phyloP scores from a whole-genome alignment of 108 stramenopile species.

The Nannochloropsis salina region DNA sequence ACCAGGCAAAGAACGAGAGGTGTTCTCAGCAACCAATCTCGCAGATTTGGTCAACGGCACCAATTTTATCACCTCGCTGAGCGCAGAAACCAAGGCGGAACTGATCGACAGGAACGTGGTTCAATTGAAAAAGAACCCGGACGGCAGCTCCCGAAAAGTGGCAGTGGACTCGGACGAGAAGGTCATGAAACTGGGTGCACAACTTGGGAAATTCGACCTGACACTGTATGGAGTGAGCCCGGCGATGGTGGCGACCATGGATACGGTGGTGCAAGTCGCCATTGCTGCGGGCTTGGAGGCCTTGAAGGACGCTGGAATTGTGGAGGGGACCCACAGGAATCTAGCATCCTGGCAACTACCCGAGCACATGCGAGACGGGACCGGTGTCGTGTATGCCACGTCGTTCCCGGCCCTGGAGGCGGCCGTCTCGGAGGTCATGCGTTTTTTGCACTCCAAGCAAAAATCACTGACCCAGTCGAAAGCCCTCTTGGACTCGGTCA shows the following conservation, averaged over 20 bases:
- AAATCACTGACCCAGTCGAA: conserved; percentile 61
- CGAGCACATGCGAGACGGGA: conserved; percentile 76
- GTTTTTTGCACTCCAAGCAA: conserved; percentile 66
- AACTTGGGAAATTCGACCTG: conserved; percentile 71
- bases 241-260: conserved; percentile 88
- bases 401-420: conserved; percentile 94
- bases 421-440: conserved; percentile 87
- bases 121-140: conserved; percentile 64
- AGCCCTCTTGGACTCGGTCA: conserved; percentile 66
- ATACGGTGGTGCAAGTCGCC: conserved; percentile 85
- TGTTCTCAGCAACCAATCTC: conserved; percentile 69
- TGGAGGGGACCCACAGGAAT: conserved; percentile 67
- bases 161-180: conserved; percentile 57
- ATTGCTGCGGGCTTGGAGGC: conserved; percentile 92
- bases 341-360: conserved; percentile 77
- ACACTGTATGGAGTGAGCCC: conserved; percentile 73
- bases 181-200: conserved; percentile 63
- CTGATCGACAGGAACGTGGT: conserved; percentile 91
- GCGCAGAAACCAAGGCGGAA: conserved; percentile 59
- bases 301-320: conserved; percentile 81
- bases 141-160: conserved; percentile 59
- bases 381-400: conserved; percentile 89
- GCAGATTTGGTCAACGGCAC: conserved; percentile 68
- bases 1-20: conserved; percentile 62
- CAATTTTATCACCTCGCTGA: conserved; percentile 68